phyloP scores from a whole-genome alignment of 2,329 filamentous ascomycete genomes.

The Clonostachys solani region DNA sequence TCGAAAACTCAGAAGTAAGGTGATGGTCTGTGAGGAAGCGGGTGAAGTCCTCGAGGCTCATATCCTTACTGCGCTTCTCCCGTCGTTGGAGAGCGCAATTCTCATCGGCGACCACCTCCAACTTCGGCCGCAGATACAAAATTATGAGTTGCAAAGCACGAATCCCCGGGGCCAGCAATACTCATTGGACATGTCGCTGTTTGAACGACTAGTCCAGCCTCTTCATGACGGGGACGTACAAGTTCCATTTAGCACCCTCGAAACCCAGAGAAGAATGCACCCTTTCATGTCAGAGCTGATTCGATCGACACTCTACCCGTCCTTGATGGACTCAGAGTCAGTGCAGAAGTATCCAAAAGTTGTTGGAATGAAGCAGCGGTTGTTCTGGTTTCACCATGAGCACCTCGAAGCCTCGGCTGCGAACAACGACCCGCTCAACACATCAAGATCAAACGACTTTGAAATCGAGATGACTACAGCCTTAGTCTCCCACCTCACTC shows the following conservation, averaged over 20 bases:
- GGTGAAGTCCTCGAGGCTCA: conserved; percentile 65
- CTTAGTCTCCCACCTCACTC: conserved; percentile 60
- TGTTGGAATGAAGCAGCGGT: conserved; percentile 42
- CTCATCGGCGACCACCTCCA: conserved; percentile 62
- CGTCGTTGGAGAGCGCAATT: conserved; percentile 56
- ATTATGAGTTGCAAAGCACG: conserved; percentile 47
- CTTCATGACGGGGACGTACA: conserved; percentile 1
- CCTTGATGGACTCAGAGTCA: conserved; percentile 42
- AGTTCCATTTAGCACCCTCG: conserved; percentile 31
- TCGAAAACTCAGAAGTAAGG: conserved; percentile 42
- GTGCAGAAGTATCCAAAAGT: conserved; percentile 39
- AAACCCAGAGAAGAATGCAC: conserved; percentile 62
- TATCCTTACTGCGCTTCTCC: conserved; percentile 53
- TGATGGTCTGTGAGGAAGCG: conserved; percentile 64
- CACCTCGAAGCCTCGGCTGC: conserved; percentile 31
- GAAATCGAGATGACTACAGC: conserved; percentile 37
- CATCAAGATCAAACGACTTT: conserved; percentile 49
- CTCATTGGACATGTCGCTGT: conserved; percentile 54
- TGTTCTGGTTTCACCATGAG: conserved; percentile 62
- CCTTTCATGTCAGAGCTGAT: conserved; percentile 58
- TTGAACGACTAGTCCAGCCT: conserved; percentile 44
- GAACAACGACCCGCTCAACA: conserved; percentile 24
- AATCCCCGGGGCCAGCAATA: conserved; percentile 42
- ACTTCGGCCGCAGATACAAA: conserved; percentile 53
- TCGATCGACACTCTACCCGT: conserved; percentile 46